Conservation (phyloP, 2,329 filamentous ascomycete species). For the Botryotinia narcissicola region DNA sequence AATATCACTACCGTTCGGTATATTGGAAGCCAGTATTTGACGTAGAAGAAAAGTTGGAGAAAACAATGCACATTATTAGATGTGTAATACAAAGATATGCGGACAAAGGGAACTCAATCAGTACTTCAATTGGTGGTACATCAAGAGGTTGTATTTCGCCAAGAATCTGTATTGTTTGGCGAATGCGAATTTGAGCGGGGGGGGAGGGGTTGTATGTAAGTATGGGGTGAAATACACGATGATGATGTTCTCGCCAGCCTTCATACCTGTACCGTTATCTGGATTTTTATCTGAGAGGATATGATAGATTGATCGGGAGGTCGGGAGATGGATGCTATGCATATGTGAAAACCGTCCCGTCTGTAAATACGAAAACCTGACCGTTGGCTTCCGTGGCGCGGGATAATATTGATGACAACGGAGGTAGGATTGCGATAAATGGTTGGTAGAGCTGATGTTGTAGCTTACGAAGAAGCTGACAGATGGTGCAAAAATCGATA, state of each 20-base stretch:
- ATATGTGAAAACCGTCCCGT: slow-evolving; percentile 1
- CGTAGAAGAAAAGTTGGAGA: slow-evolving; percentile 3
- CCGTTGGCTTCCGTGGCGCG: not conserved
- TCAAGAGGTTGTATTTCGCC: slow-evolving; percentile 10
- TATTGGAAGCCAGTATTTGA: not conserved
- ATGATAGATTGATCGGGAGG: not conserved
- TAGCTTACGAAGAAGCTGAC: not conserved
- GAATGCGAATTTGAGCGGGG: slow-evolving; percentile 6
- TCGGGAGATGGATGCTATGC: not conserved
- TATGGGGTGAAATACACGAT: slow-evolving; percentile 4
- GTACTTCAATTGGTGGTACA: slow-evolving; percentile 1
- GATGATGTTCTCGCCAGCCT: slow-evolving; percentile 3
- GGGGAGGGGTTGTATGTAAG: slow-evolving; percentile 8
- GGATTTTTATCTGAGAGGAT: slow-evolving; percentile 6
- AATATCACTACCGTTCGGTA: not conserved
- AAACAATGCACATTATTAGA: not conserved
- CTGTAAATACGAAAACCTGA: slow-evolving; percentile 3
- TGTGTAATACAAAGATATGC: not conserved
- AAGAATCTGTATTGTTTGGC: slow-evolving; percentile 3
- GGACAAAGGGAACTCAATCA: slow-evolving; percentile 1
- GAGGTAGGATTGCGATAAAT: not conserved
- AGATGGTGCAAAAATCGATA: not conserved
- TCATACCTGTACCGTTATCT: not conserved
- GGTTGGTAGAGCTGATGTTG: not conserved
- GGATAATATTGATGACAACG: slow-evolving; percentile 6